Evolutionary conservation across 495 filamentous ascomycete species (phyloP).

Genomic region (Sordaria brevicollis): DNA sequence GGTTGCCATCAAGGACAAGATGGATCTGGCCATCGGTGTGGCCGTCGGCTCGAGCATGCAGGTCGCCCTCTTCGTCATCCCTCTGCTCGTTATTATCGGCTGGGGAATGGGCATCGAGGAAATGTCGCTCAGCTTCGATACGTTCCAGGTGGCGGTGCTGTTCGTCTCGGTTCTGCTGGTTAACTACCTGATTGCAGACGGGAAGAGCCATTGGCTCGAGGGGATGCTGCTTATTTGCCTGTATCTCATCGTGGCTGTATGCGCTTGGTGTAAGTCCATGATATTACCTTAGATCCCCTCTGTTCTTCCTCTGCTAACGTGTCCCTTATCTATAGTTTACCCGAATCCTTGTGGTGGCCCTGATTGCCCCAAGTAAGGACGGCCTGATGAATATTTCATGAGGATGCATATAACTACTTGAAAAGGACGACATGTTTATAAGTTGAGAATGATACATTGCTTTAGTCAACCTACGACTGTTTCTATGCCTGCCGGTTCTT

Average conservation of each 20-base stretch:
- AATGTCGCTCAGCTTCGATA: constrained; percentile 73
- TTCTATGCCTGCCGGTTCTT: no score
- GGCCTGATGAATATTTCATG: neutral
- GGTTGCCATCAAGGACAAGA: constrained; percentile 81
- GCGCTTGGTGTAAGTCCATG: constrained; percentile 37
- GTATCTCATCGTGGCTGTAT: constrained; percentile 62
- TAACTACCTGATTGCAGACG: constrained; percentile 69
- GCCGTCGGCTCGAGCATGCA: constrained; percentile 82
- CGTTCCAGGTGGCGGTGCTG: constrained; percentile 68
- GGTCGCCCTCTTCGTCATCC: constrained; percentile 71
- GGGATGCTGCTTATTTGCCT: constrained; percentile 63
- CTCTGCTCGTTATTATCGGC: constrained; percentile 66
- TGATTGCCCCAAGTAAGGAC: neutral
- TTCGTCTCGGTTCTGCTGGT: constrained; percentile 73
- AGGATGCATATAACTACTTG: neutral
- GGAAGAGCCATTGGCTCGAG: constrained; percentile 58
- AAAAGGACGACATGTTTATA: neutral
- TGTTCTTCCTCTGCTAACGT: neutral
- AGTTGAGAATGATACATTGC: no score
- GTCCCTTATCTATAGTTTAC: neutral
- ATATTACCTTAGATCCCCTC: neutral
- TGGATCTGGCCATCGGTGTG: constrained; percentile 80
- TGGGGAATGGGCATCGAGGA: constrained; percentile 61
- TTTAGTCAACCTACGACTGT: no score
- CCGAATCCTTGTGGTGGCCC: neutral